Evolutionary conservation across 306 rosid genomes (phyloP).

Genomic region (Albizia julibrissin): DNA sequence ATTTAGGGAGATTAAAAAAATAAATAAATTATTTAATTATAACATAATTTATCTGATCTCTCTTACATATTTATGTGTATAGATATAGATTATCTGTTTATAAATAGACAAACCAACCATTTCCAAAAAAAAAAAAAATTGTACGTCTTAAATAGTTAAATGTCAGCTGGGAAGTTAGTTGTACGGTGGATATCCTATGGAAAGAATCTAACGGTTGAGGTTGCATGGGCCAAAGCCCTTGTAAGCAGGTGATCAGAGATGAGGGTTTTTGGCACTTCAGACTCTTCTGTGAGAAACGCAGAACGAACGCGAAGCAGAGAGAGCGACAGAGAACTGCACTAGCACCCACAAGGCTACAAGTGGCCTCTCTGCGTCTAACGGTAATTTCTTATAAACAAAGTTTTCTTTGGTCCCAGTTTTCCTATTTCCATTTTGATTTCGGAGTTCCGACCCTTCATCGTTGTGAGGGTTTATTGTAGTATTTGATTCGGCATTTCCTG

Average conservation of each 20-base stretch:
- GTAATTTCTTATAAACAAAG: conserved; percentile 29
- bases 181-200: neutral
- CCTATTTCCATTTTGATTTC: neutral
- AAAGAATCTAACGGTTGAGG: neutral
- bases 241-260: neutral
- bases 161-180: neutral
- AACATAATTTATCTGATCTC: too few relatives aligned
- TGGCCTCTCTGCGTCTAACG: conserved; percentile 2
- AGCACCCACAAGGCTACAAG: neutral
- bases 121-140: too few relatives aligned
- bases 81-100: too few relatives aligned
- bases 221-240: conserved; percentile 22
- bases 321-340: neutral
- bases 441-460: neutral
- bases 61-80: too few relatives aligned
- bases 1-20: too few relatives aligned
- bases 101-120: too few relatives aligned
- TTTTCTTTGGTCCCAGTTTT: conserved; percentile 10
- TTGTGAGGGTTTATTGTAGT: neutral
- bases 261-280: conserved; percentile 30
- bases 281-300: neutral
- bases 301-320: conserved; percentile 9
- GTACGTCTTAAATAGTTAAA: too few relatives aligned
- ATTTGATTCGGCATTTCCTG: neutral
- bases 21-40: too few relatives aligned